phyloP scores from a whole-genome alignment of 352 stramenopile species.

The Phytophthora multivora region DNA sequence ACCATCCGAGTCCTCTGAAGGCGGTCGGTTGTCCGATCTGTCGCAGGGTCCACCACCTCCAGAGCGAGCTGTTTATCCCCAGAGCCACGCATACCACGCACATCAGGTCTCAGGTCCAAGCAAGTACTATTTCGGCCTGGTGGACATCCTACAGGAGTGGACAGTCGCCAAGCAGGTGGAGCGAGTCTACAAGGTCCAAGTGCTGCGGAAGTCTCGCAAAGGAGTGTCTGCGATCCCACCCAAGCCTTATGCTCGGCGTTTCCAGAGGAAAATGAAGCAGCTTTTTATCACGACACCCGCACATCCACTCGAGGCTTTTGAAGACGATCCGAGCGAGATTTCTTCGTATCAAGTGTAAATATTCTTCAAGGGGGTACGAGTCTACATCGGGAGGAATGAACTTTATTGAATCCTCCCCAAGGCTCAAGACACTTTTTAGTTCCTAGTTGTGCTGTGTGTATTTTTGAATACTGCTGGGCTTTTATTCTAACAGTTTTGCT shows the following conservation, averaged over 20 bases:
- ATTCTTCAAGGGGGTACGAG: constrained; percentile 7
- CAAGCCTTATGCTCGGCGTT: constrained; percentile 72
- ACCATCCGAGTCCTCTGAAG: constrained; percentile 31
- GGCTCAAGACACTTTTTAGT: constrained; percentile 20
- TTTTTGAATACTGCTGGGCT: constrained; percentile 26
- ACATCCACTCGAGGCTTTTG: constrained; percentile 36
- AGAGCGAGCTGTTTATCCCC: constrained; percentile 34
- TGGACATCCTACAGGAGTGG: constrained; percentile 91
- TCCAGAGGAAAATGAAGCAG: constrained; percentile 87
- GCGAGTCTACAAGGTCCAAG: constrained; percentile 82
- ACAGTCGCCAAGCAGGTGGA: constrained; percentile 81
- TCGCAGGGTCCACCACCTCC: not conserved
- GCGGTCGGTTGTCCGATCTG: constrained; percentile 18
- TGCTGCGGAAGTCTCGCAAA: constrained; percentile 73
- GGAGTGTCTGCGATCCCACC: constrained; percentile 78
- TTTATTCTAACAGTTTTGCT: not conserved
- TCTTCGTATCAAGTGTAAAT: constrained; percentile 32
- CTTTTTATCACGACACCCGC: constrained; percentile 67
- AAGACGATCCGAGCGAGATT: constrained; percentile 38
- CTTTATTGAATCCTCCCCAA: constrained; percentile 26
- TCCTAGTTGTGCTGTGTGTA: constrained; percentile 9
- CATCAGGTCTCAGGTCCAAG: constrained; percentile 85
- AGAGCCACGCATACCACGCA: constrained; percentile 64
- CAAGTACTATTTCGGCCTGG: constrained; percentile 90
- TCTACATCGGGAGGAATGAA: constrained; percentile 16